Evolutionary conservation across 2,329 filamentous ascomycete species (phyloP).

Genomic region (Aspergillus ochraceus): DNA sequence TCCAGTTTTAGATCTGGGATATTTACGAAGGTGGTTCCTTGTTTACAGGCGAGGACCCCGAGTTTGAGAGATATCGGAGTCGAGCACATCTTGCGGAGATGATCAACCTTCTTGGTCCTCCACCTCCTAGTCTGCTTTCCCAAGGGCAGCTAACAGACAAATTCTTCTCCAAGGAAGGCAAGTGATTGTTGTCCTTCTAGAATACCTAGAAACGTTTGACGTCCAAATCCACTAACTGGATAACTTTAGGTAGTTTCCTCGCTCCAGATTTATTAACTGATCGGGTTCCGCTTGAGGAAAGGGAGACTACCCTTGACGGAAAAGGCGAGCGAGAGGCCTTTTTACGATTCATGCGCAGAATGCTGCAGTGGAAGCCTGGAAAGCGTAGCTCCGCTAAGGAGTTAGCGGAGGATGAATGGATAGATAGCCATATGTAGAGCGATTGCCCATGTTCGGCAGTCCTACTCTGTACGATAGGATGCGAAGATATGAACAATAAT

Average conservation of each 20-base stretch:
- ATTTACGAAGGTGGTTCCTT: constrained; percentile 49
- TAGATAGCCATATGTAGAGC: constrained; percentile 5
- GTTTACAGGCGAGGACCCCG: constrained; percentile 45
- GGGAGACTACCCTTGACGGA: constrained; percentile 39
- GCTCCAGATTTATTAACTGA: constrained; percentile 21
- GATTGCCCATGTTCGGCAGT: too few relatives aligned
- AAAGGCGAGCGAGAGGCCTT: constrained; percentile 30
- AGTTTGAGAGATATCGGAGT: constrained; percentile 42
- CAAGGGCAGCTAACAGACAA: constrained; percentile 32
- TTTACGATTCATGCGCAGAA: constrained; percentile 35
- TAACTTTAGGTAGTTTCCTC: constrained; percentile 28
- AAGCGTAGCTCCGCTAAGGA: constrained; percentile 33
- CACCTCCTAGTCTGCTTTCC: constrained; percentile 38
- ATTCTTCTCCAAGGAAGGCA: constrained; percentile 44
- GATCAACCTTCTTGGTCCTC: constrained; percentile 46
- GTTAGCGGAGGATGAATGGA: constrained; percentile 31
- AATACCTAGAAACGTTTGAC: constrained; percentile 4
- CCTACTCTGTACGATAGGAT: too few relatives aligned
- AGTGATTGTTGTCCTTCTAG: neutral
- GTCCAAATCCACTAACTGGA: neutral
- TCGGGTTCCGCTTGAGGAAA: constrained; percentile 32
- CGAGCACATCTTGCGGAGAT: constrained; percentile 53
- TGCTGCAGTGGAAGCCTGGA: constrained; percentile 37
- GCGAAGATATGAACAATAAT: too few relatives aligned
- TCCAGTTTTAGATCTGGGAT: constrained; percentile 47